A percentile compares a stretch with the other conserved stretches of the same genome.
Evolutionary conservation across 306 rosid species (phyloP).

Genomic region (Mimosa bimucronata): DNA sequence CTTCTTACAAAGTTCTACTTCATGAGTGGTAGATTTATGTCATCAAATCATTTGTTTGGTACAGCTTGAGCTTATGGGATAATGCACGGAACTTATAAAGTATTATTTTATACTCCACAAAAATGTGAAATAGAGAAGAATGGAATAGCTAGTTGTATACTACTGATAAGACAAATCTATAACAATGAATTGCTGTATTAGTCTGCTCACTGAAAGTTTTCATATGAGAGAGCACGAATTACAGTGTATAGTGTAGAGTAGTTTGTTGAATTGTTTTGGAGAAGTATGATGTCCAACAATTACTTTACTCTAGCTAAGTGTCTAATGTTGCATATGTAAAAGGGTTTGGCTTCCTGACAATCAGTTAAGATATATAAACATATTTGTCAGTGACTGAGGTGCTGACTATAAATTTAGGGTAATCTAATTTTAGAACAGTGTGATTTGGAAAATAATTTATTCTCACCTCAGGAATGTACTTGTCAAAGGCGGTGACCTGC

Average conservation of each 20-base stretch:
- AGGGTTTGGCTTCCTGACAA: slow-evolving; percentile 18
- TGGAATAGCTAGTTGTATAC: slow-evolving; percentile 3
- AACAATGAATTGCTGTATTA: background rate
- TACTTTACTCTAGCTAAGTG: slow-evolving; percentile 13
- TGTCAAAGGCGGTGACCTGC: slow-evolving; percentile 97
- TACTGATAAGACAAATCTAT: slow-evolving; percentile 8
- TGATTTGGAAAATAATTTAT: slow-evolving; percentile 31
- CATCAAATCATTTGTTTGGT: slow-evolving; percentile 12
- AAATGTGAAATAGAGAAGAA: slow-evolving; percentile 12
- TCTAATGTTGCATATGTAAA: slow-evolving; percentile 20
- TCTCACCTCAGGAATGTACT: slow-evolving; percentile 74
- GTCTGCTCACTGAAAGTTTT: background rate
- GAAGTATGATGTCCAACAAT: background rate
- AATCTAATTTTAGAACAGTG: background rate
- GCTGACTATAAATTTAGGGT: slow-evolving; percentile 9
- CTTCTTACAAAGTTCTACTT: background rate
- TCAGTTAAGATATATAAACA: background rate
- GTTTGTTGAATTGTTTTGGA: slow-evolving; percentile 17
- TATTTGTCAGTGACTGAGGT: background rate
- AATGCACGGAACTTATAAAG: background rate
- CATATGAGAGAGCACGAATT: slow-evolving; percentile 9
- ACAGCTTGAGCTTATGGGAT: background rate
- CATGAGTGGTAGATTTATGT: slow-evolving; percentile 14
- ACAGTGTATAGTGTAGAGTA: background rate
- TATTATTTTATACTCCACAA: slow-evolving; percentile 1